Percentiles rank a stretch among this genome's conserved stretches.
phyloP scores from a whole-genome alignment of 495 filamentous ascomycete species.

The Hypoxylon crocopeplum region DNA sequence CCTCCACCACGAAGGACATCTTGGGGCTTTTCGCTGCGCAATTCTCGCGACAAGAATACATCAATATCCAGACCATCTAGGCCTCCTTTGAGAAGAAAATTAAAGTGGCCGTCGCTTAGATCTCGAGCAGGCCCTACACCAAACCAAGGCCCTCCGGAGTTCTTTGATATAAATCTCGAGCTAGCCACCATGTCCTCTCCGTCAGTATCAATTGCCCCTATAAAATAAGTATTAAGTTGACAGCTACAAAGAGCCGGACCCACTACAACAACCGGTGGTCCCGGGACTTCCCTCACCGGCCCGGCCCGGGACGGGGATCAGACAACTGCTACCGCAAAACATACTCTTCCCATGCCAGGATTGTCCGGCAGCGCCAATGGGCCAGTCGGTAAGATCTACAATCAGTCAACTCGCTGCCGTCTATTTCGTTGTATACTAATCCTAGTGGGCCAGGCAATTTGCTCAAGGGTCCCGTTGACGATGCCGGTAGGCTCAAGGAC shows the following conservation, averaged over 20 bases:
- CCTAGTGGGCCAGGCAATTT: constrained; percentile 35
- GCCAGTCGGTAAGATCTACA: constrained; percentile 35
- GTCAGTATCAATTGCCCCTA: constrained; percentile 22
- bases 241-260: constrained; percentile 19
- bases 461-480: constrained; percentile 49
- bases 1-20: constrained; percentile 31
- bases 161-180: too few species aligned
- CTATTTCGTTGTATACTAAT: neutral
- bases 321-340: constrained; percentile 21
- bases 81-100: constrained; percentile 21
- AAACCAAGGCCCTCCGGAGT: too few species aligned
- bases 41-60: neutral
- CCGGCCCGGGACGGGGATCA: constrained; percentile 15
- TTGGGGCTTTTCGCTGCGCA: constrained; percentile 10
- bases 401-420: neutral
- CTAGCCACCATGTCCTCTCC: constrained; percentile 39
- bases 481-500: constrained; percentile 48
- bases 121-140: constrained; percentile 8
- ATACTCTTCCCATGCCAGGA: constrained; percentile 43
- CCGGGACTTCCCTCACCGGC: constrained; percentile 16
- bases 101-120: constrained; percentile 32
- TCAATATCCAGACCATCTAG: constrained; percentile 5
- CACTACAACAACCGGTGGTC: constrained; percentile 15
- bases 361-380: constrained; percentile 45
- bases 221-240: neutral